Evolutionary conservation across 495 filamentous ascomycete species (phyloP).

Genomic region (Penicillium paradoxum): DNA sequence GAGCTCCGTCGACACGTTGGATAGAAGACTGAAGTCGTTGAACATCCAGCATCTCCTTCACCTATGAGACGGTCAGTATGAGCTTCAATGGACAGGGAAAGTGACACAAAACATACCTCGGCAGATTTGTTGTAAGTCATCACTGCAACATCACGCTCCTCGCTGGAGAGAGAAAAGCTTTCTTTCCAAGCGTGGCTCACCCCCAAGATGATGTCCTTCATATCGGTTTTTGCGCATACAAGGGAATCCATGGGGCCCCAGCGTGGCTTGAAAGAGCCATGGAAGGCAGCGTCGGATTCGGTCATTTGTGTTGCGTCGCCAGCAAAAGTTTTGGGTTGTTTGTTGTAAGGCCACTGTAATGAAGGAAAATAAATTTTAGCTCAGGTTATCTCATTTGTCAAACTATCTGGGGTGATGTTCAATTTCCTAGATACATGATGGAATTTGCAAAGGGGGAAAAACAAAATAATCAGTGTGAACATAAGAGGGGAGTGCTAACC

Average conservation of each 20-base stretch:
- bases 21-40: slow-evolving; percentile 36
- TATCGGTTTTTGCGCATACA: slow-evolving; percentile 51
- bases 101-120: slow-evolving; percentile 18
- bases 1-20: slow-evolving; percentile 33
- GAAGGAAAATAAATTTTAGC: slow-evolving; percentile 37
- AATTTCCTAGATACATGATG: slow-evolving; percentile 23
- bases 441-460: slow-evolving; percentile 10
- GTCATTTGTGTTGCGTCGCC: slow-evolving; percentile 55
- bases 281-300: slow-evolving; percentile 53
- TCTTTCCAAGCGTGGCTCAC: slow-evolving; percentile 30
- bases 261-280: slow-evolving; percentile 64
- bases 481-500: slow-evolving; percentile 59
- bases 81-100: neutral
- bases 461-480: slow-evolving; percentile 18
- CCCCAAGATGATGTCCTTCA: slow-evolving; percentile 19
- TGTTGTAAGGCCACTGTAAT: slow-evolving; percentile 81
- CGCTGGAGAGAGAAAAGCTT: slow-evolving; percentile 35
- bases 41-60: slow-evolving; percentile 33
- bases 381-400: slow-evolving; percentile 19
- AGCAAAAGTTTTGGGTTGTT: slow-evolving; percentile 60
- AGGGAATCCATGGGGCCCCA: slow-evolving; percentile 75
- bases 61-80: slow-evolving; percentile 15
- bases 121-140: slow-evolving; percentile 22
- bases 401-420: slow-evolving; percentile 23
- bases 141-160: slow-evolving; percentile 32